Evolutionary conservation across 768 basidiomycete species (phyloP).

Genomic region (Boletus rubropictus): DNA sequence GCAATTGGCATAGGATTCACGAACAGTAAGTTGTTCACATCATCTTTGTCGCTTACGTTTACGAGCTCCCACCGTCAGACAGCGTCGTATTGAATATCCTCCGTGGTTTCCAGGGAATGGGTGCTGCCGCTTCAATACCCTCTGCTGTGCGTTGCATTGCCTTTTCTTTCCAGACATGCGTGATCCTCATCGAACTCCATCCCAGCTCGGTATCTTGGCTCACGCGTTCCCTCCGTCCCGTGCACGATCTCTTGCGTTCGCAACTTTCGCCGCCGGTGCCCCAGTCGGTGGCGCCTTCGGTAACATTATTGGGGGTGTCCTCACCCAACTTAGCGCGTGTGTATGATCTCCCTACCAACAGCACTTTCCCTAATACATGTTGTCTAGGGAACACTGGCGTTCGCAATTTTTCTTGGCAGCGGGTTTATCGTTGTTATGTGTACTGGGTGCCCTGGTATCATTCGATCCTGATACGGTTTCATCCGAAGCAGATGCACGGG

Average conservation of each 20-base stretch:
- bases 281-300: conserved; percentile 77
- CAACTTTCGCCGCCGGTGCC: conserved; percentile 79
- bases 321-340: conserved; percentile 49
- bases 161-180: not conserved
- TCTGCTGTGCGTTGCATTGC: conserved; percentile 46
- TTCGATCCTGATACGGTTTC: conserved; percentile 54
- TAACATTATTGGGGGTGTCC: conserved; percentile 59
- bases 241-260: conserved; percentile 70
- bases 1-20: conserved; percentile 63
- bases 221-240: conserved; percentile 65
- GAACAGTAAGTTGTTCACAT: conserved; percentile 32
- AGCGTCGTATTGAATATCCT: conserved; percentile 60
- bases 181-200: not conserved
- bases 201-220: conserved; percentile 75
- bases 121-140: conserved; percentile 69
- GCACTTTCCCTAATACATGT: not conserved
- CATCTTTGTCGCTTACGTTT: not conserved
- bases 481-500: conserved; percentile 37
- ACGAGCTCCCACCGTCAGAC: conserved; percentile 33
- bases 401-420: conserved; percentile 56
- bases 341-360: conserved; percentile 1
- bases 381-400: conserved; percentile 51
- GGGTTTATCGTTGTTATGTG: conserved; percentile 49
- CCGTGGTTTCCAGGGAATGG: conserved; percentile 77
- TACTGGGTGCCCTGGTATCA: conserved; percentile 48